phyloP scores from a whole-genome alignment of 495 filamentous ascomycete genomes.

The Staphylotrichum tortipilum region DNA sequence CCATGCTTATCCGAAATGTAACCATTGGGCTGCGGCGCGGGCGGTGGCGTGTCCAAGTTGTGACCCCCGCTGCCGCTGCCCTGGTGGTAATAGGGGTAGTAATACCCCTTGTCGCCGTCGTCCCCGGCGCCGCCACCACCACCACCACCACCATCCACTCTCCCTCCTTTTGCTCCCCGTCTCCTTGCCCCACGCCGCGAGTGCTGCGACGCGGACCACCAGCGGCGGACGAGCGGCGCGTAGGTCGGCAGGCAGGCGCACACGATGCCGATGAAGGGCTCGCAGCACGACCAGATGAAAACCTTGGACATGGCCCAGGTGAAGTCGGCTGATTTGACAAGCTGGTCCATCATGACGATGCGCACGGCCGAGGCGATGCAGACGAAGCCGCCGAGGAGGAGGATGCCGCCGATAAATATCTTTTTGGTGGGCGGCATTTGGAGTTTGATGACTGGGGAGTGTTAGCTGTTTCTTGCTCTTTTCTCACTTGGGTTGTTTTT shows the following conservation, averaged over 20 bases:
- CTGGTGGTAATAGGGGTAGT: no score
- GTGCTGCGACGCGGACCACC: no score
- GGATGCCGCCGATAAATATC: slow-evolving; percentile 32
- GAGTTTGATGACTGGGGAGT: slow-evolving; percentile 20
- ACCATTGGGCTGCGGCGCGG: no score
- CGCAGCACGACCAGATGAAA: slow-evolving; percentile 37
- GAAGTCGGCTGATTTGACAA: slow-evolving; percentile 27
- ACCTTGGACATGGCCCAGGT: slow-evolving; percentile 34
- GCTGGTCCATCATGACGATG: slow-evolving; percentile 29
- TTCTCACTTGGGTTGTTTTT: no score
- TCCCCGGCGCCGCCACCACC: not conserved
- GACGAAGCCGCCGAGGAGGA: slow-evolving; percentile 33
- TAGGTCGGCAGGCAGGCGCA: slow-evolving; percentile 37
- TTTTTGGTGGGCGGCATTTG: slow-evolving; percentile 32
- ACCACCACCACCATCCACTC: no score
- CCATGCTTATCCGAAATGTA: no score
- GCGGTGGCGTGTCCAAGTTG: no score
- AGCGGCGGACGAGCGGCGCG: slow-evolving; percentile 27
- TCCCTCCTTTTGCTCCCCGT: no score
- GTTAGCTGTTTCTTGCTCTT: not conserved
- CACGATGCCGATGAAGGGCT: slow-evolving; percentile 35
- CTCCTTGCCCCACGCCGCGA: no score
- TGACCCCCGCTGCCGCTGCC: not conserved
- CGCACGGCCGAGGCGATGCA: slow-evolving; percentile 36
- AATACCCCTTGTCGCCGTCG: no score